Evolutionary conservation across 768 basidiomycete genomes (phyloP).

Genomic region (Podaxis sp.): DNA sequence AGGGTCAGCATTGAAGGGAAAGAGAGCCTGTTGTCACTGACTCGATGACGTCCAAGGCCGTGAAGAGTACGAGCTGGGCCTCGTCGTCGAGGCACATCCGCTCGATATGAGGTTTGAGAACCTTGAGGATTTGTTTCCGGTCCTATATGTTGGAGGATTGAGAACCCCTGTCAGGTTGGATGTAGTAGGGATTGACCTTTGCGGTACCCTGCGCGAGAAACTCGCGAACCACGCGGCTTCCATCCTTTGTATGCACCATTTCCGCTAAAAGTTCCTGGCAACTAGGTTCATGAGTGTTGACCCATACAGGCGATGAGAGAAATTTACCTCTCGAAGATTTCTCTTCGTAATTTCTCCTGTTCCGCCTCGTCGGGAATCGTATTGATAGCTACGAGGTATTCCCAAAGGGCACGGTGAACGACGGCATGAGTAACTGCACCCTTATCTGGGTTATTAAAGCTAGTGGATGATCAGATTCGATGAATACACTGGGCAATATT

Average conservation of each 20-base stretch:
- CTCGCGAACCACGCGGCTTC: slow-evolving; percentile 81
- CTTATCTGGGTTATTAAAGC: slow-evolving; percentile 92
- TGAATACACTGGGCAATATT: slow-evolving; percentile 4
- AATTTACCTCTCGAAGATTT: slow-evolving; percentile 79
- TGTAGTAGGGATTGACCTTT: slow-evolving; percentile 49
- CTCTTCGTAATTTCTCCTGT: slow-evolving; percentile 70
- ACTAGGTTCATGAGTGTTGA: slow-evolving; percentile 33
- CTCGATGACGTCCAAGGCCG: slow-evolving; percentile 89
- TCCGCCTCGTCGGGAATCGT: slow-evolving; percentile 61
- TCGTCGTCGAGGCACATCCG: slow-evolving; percentile 89
- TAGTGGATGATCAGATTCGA: slow-evolving; percentile 27
- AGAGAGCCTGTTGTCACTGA: slow-evolving; percentile 34
- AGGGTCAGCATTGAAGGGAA: slow-evolving; percentile 2
- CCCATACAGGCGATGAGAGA: not conserved
- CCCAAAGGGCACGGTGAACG: slow-evolving; percentile 85
- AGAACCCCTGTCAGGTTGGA: not conserved
- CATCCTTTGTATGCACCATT: slow-evolving; percentile 93
- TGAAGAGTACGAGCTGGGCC: slow-evolving; percentile 87
- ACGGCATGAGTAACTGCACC: slow-evolving; percentile 84
- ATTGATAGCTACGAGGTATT: slow-evolving; percentile 71
- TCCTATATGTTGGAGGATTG: slow-evolving; percentile 47
- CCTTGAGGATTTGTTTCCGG: slow-evolving; percentile 88
- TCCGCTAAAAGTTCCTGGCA: slow-evolving; percentile 87
- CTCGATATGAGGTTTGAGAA: slow-evolving; percentile 85
- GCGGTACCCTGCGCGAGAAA: slow-evolving; percentile 82